Evolutionary conservation across 1,284 basidiomycete species (phyloP).

Genomic region (Erythrobasidium hasegawianum): DNA sequence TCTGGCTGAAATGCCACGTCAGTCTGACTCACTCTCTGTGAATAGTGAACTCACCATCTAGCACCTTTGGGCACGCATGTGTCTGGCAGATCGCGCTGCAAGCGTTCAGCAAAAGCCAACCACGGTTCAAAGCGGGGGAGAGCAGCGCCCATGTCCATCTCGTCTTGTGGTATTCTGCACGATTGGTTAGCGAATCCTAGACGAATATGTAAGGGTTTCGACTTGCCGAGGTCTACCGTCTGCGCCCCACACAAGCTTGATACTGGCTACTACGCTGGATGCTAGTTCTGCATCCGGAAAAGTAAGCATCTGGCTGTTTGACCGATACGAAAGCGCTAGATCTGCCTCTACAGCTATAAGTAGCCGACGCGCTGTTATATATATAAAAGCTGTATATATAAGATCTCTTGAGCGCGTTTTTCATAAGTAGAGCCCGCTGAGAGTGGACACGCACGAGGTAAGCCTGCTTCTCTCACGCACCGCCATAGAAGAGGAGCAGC

Average conservation of each 20-base stretch:
- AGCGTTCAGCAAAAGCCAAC: constrained; percentile 21
- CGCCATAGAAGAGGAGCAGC: constrained; percentile 30
- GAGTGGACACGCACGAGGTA: constrained; percentile 30
- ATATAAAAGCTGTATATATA: constrained; percentile 34
- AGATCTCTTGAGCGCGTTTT: too few relatives aligned
- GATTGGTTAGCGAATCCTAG: too few relatives aligned
- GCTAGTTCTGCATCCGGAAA: constrained; percentile 38
- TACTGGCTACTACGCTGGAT: constrained; percentile 20
- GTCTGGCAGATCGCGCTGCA: constrained; percentile 1
- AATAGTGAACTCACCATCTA: constrained; percentile 11
- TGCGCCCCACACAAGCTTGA: constrained; percentile 35
- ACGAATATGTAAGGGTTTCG: background rate
- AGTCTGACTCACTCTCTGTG: too few relatives aligned
- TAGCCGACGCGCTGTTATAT: constrained; percentile 14
- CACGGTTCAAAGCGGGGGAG: constrained; percentile 31
- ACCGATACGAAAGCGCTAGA: background rate
- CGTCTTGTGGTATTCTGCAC: constrained; percentile 18
- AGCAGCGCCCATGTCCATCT: constrained; percentile 1
- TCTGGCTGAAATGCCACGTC: too few relatives aligned
- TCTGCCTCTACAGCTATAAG: constrained; percentile 10
- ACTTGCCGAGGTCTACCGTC: constrained; percentile 17
- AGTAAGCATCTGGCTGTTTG: background rate
- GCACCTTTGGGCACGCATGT: constrained; percentile 4
- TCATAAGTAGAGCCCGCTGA: too few relatives aligned
- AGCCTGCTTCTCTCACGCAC: background rate